phyloP scores from a whole-genome alignment of 495 filamentous ascomycete genomes.

The Penicillium herquei region DNA sequence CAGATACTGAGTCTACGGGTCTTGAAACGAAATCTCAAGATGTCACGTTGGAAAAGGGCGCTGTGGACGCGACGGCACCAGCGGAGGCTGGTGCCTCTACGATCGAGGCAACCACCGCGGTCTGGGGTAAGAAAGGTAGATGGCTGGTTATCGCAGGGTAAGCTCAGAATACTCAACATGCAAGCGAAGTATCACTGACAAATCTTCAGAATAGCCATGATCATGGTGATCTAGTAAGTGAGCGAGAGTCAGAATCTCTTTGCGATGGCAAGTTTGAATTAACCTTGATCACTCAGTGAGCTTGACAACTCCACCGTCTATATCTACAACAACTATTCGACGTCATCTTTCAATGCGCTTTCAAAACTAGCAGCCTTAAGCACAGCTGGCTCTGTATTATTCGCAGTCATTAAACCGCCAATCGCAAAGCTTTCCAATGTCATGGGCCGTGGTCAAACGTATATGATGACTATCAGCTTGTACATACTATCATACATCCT shows the following conservation, averaged over 20 bases:
- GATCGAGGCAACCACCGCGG: constrained; percentile 8
- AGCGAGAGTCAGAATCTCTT: neutral
- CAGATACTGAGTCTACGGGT: neutral
- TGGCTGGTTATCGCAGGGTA: constrained; percentile 45
- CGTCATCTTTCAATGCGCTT: constrained; percentile 42
- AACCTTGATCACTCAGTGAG: constrained; percentile 21
- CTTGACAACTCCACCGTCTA: constrained; percentile 49
- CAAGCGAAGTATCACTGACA: constrained; percentile 5
- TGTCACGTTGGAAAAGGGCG: neutral
- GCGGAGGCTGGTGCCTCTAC: constrained; percentile 1
- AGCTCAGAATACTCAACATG: neutral
- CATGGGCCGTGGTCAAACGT: constrained; percentile 45
- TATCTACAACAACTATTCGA: constrained; percentile 46
- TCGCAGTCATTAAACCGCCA: constrained; percentile 46
- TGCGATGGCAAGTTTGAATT: neutral
- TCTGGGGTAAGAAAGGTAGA: constrained; percentile 43
- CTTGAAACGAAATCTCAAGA: neutral
- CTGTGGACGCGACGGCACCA: neutral
- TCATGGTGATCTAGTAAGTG: constrained; percentile 49
- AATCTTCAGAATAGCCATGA: constrained; percentile 32
- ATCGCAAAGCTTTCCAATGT: constrained; percentile 51
- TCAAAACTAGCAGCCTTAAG: constrained; percentile 41
- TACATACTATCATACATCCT: constrained; percentile 48
- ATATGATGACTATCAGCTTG: constrained; percentile 40
- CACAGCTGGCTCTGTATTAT: constrained; percentile 44